phyloP scores from a whole-genome alignment of 495 filamentous ascomycete species.

The Annulohypoxylon bovei region DNA sequence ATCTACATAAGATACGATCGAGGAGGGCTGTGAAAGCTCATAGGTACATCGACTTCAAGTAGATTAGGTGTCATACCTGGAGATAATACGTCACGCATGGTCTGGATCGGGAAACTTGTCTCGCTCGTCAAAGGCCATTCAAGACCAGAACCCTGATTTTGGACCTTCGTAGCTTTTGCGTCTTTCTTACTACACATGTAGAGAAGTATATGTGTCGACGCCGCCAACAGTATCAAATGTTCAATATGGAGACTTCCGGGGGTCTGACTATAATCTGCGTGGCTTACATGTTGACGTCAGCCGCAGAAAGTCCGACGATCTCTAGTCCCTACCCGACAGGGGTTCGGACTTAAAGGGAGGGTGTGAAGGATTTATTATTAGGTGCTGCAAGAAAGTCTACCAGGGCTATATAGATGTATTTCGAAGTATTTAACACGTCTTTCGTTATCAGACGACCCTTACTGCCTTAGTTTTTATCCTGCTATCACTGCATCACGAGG shows the following conservation, averaged over 20 bases:
- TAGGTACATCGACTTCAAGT: not conserved
- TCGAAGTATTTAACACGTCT: constrained; percentile 17
- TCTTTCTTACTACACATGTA: not conserved
- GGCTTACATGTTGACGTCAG: constrained; percentile 39
- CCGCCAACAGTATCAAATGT: not conserved
- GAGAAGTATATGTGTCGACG: not conserved
- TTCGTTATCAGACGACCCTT: constrained; percentile 2
- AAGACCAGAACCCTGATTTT: constrained; percentile 32
- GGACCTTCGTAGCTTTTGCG: constrained; percentile 6
- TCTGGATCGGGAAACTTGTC: constrained; percentile 25
- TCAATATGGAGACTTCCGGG: constrained; percentile 18
- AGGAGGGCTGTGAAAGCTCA: not conserved
- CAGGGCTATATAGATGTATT: constrained; percentile 8
- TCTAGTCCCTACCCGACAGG: constrained; percentile 13
- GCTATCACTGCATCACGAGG: not conserved
- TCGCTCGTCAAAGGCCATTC: constrained; percentile 3
- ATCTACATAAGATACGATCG: constrained; percentile 27
- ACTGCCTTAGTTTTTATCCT: not conserved
- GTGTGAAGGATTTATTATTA: constrained; percentile 30
- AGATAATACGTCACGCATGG: constrained; percentile 28
- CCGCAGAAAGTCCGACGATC: constrained; percentile 22
- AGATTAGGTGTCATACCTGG: constrained; percentile 18
- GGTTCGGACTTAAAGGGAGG: not conserved
- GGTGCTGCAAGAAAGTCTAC: constrained; percentile 19
- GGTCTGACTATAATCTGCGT: constrained; percentile 15